A percentile compares a stretch with the other conserved stretches of the same genome.
Evolutionary conservation across 257 asterid genomes (phyloP).

Genomic region (Gynochthodes officinalis): DNA sequence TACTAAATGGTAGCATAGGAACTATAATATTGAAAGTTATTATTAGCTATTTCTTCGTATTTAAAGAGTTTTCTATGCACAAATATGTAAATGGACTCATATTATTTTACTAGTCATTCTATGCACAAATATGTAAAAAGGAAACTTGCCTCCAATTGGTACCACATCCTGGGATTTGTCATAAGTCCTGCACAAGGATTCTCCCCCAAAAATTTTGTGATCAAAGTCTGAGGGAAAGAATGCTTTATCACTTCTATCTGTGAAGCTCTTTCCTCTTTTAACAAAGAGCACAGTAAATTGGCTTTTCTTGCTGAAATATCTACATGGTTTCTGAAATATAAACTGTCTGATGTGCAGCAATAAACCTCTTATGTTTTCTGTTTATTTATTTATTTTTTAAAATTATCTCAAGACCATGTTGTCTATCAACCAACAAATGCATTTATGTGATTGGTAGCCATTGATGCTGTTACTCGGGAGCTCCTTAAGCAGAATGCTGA

Average conservation of each 20-base stretch:
- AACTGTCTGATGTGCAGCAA: background rate
- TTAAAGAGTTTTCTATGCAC: background rate
- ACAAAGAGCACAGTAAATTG: background rate
- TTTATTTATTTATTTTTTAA: background rate
- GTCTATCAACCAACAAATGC: conserved; percentile 1
- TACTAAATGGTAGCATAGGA: background rate
- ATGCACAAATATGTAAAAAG: background rate
- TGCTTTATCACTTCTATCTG: background rate
- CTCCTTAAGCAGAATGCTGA: conserved; percentile 71
- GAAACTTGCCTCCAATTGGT: background rate
- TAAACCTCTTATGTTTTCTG: too few relatives aligned
- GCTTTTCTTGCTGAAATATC: conserved; percentile 4
- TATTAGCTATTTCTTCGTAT: background rate
- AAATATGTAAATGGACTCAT: background rate
- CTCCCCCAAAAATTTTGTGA: background rate
- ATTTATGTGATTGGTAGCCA: conserved; percentile 30
- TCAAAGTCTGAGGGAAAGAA: background rate
- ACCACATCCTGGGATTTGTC: background rate
- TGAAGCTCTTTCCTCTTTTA: background rate
- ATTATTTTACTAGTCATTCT: background rate
- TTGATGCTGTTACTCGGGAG: conserved; percentile 45
- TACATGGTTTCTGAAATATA: background rate
- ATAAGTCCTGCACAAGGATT: background rate
- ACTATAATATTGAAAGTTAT: background rate
- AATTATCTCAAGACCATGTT: background rate